Evolutionary conservation across 257 asterid genomes (phyloP), one percentile per base, ranked within the genome.

Genomic region (Voacanga thouarsii): DNA sequence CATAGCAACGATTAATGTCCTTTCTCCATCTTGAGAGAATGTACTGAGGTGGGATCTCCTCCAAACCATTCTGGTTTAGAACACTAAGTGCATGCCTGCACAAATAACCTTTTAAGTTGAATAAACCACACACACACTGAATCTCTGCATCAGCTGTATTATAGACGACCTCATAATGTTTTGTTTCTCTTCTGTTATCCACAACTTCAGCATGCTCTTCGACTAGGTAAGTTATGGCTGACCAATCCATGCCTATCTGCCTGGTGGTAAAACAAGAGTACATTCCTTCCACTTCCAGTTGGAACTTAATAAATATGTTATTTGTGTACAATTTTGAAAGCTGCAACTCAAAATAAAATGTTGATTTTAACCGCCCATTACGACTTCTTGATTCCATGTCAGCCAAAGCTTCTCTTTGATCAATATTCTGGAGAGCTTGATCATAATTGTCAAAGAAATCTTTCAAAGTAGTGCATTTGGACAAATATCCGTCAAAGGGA

Each of bases 21-120:
- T 85, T 88, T 75, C 92, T 84, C 95, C 95, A 90, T 61, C 89
- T 82, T 21, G 86, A 70, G 64, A 90, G 95, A 51, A 88, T 82
- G 78, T 88, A 90, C 10, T 82, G 92, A n/a, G 90, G 65, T n/a
- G 95, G 92, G 70, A 83, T 87, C 85, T 88, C 92, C 56, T 88
- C 90, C 59, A 82, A 66, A n/a, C 87, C 83, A 7, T 83, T 74
- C 76, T 80, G 88, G 87, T 80, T 90, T 57, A 90, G 70, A 44
- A 90, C 89, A 81, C 87, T 68, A 14, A 87, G 82, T 18, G 85
- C 85, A 77, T 90, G 92, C 81, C 92, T 88, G 83, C 92, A 87
- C 78, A 90, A 77, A 79, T 88, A 90, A 19, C 92, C 95, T 83
- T 82, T 85, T 43, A 87, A 81, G 82, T 80, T 88, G 90, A 90